These are phyloP conservation scores for Colletotrichum sp. DNA, from an alignment of 2,329 filamentous ascomycete species.

Conservation along the genomic window DNA sequence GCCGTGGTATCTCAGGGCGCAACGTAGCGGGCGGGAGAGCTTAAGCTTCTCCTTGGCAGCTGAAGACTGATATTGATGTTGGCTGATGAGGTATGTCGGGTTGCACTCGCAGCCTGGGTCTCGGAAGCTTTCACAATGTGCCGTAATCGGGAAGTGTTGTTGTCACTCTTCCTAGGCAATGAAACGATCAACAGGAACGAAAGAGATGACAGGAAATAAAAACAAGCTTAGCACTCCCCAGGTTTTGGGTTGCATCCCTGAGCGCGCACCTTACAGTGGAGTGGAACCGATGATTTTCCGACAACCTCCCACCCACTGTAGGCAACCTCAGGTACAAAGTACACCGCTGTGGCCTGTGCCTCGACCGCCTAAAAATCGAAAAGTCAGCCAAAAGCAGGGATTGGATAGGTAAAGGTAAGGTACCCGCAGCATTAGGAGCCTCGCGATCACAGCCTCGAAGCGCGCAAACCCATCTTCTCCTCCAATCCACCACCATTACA, in stretches of 20 bases:
- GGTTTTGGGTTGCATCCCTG: conserved; percentile 2
- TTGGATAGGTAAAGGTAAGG: background rate
- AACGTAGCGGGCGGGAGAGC: background rate
- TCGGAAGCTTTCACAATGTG: background rate
- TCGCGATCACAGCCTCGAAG: conserved; percentile 17
- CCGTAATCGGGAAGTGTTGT: background rate
- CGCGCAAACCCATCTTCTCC: conserved; percentile 18
- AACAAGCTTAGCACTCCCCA: background rate
- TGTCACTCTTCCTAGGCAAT: background rate
- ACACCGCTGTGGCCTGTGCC: background rate
- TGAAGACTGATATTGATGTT: background rate
- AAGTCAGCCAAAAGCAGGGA: background rate
- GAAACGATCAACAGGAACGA: background rate
- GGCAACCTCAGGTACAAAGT: conserved; percentile 1
- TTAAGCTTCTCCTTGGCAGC: background rate
- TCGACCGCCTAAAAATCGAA: conserved; percentile 11
- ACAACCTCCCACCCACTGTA: conserved; percentile 3
- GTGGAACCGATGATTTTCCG: conserved; percentile 20
- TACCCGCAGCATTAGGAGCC: conserved; percentile 1
- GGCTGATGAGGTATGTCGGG: background rate
- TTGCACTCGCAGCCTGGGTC: background rate
- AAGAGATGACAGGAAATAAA: background rate
- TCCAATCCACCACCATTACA: conserved; percentile 16
- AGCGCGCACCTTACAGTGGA: background rate
- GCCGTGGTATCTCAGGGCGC: background rate